Conservation (phyloP, 2,329 filamentous ascomycete genomes). For the Calonectria multiphialidica region DNA sequence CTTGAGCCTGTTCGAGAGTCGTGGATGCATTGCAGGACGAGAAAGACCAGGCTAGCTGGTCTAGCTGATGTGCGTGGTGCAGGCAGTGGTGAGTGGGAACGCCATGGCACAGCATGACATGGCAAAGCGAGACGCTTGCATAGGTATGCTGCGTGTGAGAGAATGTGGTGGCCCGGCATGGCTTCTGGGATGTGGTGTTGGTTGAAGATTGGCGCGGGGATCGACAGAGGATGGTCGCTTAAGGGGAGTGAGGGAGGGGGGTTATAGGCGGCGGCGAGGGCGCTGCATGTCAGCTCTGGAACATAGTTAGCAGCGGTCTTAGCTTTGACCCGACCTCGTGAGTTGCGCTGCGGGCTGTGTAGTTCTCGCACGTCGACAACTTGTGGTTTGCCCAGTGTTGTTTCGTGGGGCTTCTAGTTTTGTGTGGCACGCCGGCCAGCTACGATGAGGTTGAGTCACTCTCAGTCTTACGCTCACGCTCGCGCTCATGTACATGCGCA, state of each 20-base stretch:
- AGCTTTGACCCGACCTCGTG: too few relatives aligned
- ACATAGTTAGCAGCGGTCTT: slow-evolving; percentile 1
- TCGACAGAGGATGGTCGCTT: slow-evolving; percentile 5
- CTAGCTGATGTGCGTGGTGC: slow-evolving; percentile 11
- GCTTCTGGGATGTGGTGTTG: slow-evolving; percentile 12
- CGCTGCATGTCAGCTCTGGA: slow-evolving; percentile 8
- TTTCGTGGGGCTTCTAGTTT: not conserved
- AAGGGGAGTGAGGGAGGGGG: not conserved
- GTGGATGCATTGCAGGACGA: slow-evolving; percentile 10
- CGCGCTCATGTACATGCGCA: not conserved
- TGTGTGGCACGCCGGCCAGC: not conserved
- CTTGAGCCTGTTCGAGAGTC: slow-evolving; percentile 10
- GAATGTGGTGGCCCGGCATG: slow-evolving; percentile 32
- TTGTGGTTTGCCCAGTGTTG: slow-evolving; percentile 4
- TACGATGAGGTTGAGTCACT: not conserved
- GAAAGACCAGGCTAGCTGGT: not conserved
- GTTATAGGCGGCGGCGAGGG: not conserved
- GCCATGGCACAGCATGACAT: slow-evolving; percentile 14
- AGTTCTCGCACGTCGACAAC: not conserved
- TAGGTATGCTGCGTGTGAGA: slow-evolving; percentile 26
- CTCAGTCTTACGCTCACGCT: not conserved
- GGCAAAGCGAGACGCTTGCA: slow-evolving; percentile 27
- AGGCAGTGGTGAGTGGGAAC: slow-evolving; percentile 4
- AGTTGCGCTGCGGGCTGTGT: slow-evolving; percentile 4
- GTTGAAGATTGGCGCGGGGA: not conserved